Evolutionary conservation across 2,329 filamentous ascomycete species (phyloP), one percentile per base, ranked within the genome.

Genomic region (Fusarium bactridioides): DNA sequence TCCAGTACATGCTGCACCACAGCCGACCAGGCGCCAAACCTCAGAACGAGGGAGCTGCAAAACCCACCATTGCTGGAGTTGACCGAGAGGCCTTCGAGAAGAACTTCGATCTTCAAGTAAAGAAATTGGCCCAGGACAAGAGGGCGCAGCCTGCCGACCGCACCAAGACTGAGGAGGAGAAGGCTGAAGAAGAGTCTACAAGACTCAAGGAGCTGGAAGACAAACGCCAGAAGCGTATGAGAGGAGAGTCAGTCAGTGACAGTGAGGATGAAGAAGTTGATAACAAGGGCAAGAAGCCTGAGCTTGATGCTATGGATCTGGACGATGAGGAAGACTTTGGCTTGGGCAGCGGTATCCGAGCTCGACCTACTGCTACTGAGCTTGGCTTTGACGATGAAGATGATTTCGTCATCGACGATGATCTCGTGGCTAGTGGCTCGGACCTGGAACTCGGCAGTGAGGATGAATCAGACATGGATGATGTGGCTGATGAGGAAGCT

Each of bases 141-240:
- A 90, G 94, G 79, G 94, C 96, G 3, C 89, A 93, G 75, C 96
- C 96, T 11, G 92, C 94, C 5, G 92, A 96, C 74, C 91, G 94
- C 70, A 97, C 94, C 4, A 97, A 97, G 86, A 97, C 95, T 1
- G 93, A 94, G 47, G 95, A 98, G 76, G 94, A 98, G 80, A 91
- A 90, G 80, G 90, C 90, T 4, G 90, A 90, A 72, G 93, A 95
- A 76, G 93, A 97, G 77, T 93, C 93, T 0, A 87, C 90, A 74
- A 89, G 91, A 61, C 83, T 98, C 64, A 92, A 92, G 80, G 89
- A 94, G 74, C 86, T 98, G 7, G 96, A 99, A 81, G 90, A 93
- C 76, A 93, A 93, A 81, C 90, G 95, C 62, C 84, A 94, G 73
- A 91, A 89, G 78, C 90, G 96, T 74, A 99, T 99, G 97, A 89